A percentile compares a stretch with the other conserved stretches of the same genome.
These are phyloP conservation scores for Dictyophora rubrovolvata DNA, from an alignment of 768 basidiomycete species.

Conservation along the genomic window DNA sequence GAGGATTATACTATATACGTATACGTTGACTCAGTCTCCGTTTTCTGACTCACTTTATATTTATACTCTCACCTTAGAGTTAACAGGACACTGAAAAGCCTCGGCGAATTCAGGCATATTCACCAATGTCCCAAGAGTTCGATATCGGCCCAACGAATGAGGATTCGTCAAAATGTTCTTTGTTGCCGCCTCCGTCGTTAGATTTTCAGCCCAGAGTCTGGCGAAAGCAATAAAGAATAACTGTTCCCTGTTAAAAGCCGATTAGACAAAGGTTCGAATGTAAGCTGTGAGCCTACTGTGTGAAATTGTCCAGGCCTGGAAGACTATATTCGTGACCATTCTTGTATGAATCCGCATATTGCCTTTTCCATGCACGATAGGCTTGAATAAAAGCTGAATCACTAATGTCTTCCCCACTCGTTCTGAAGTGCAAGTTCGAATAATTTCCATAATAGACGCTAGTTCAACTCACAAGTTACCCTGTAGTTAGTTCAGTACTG, in stretches of 20 bases:
- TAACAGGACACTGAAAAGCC: conserved; percentile 73
- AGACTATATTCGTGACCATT: conserved; percentile 62
- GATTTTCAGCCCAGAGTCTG: conserved; percentile 77
- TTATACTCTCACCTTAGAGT: conserved; percentile 49
- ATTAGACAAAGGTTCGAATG: background rate
- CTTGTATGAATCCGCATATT: conserved; percentile 48
- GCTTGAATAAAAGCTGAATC: conserved; percentile 80
- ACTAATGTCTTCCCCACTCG: conserved; percentile 87
- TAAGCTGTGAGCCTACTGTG: conserved; percentile 35
- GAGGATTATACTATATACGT: conserved; percentile 63
- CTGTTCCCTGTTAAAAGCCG: conserved; percentile 54
- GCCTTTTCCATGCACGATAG: conserved; percentile 84
- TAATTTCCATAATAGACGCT: conserved; percentile 7
- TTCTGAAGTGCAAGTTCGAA: conserved; percentile 33
- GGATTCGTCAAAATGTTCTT: conserved; percentile 80
- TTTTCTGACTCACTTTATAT: background rate
- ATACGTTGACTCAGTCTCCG: background rate
- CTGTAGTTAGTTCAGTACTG: conserved; percentile 24
- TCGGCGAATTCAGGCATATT: conserved; percentile 81
- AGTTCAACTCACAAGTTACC: conserved; percentile 57
- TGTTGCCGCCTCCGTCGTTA: conserved; percentile 68
- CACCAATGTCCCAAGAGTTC: conserved; percentile 77
- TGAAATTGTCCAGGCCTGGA: conserved; percentile 63
- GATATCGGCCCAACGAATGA: conserved; percentile 71
- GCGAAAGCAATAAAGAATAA: conserved; percentile 90